Conservation (phyloP, 2,329 filamentous ascomycete species). For the Oidium heveae region DNA sequence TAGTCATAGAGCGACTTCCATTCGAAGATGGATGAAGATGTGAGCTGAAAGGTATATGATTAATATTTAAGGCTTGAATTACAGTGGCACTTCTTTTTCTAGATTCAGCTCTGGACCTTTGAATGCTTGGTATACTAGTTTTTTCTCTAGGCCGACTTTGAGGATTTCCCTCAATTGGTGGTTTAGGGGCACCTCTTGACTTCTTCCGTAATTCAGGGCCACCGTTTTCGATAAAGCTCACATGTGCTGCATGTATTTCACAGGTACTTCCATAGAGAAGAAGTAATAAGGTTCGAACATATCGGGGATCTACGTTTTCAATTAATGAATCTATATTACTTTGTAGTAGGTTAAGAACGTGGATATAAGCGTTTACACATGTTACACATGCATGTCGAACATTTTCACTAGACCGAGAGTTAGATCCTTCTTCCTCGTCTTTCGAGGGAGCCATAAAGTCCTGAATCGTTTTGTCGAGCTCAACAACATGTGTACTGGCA, state of each 20-base stretch:
- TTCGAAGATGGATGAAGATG: slow-evolving; percentile 23
- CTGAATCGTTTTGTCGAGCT: slow-evolving; percentile 38
- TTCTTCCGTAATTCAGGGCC: background rate
- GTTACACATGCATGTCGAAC: slow-evolving; percentile 37
- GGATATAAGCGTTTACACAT: slow-evolving; percentile 36
- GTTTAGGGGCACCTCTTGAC: background rate
- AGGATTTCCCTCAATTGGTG: slow-evolving; percentile 11
- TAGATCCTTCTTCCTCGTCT: slow-evolving; percentile 18
- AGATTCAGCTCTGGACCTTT: slow-evolving; percentile 18
- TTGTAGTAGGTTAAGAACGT: slow-evolving; percentile 34
- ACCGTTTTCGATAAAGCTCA: background rate
- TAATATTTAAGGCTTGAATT: slow-evolving; percentile 16
- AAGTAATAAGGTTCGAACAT: slow-evolving; percentile 37
- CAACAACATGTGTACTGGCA: slow-evolving; percentile 38
- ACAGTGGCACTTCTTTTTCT: slow-evolving; percentile 13
- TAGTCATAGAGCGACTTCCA: slow-evolving; percentile 24
- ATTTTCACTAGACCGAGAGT: slow-evolving; percentile 32
- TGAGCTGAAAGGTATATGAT: slow-evolving; percentile 23
- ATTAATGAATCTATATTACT: slow-evolving; percentile 38
- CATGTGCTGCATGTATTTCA: slow-evolving; percentile 24
- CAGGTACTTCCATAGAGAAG: slow-evolving; percentile 42
- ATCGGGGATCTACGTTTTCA: slow-evolving; percentile 38
- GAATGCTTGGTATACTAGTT: slow-evolving; percentile 26
- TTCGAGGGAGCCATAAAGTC: slow-evolving; percentile 28
- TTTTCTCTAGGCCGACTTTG: slow-evolving; percentile 22